phyloP scores from a whole-genome alignment of 306 rosid genomes.

The Clitoria ternatea region DNA sequence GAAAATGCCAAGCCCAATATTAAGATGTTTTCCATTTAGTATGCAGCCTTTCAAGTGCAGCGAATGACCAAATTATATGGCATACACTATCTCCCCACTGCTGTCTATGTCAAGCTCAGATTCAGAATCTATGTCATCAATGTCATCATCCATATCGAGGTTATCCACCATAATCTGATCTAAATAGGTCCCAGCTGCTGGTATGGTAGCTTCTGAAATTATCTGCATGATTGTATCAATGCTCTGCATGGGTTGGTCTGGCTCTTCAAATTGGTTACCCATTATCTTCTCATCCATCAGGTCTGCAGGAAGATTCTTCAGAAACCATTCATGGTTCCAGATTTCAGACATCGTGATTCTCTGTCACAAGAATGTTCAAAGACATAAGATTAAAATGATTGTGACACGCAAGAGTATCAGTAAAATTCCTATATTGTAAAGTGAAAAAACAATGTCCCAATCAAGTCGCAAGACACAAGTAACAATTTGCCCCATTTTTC shows the following conservation, averaged over 20 bases:
- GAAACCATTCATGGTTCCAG: conserved; percentile 76
- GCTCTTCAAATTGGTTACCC: conserved; percentile 68
- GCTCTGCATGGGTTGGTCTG: conserved; percentile 91
- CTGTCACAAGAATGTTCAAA: conserved; percentile 36
- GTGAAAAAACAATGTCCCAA: background rate
- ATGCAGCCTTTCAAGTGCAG: conserved; percentile 6
- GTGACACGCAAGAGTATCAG: background rate
- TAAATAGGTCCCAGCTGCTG: conserved; percentile 63
- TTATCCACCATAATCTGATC: conserved; percentile 45
- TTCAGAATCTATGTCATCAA: conserved; percentile 64
- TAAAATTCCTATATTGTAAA: background rate
- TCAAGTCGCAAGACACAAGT: background rate
- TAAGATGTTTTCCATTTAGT: background rate
- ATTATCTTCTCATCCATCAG: conserved; percentile 61
- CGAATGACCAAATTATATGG: conserved; percentile 34
- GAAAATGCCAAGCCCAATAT: background rate
- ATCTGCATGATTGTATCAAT: conserved; percentile 76
- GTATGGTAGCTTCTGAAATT: conserved; percentile 79
- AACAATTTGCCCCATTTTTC: background rate
- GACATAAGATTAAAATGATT: conserved; percentile 13
- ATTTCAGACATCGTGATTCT: conserved; percentile 78
- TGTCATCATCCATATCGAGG: conserved; percentile 69
- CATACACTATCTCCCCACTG: conserved; percentile 90
- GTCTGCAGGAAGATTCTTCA: conserved; percentile 82
- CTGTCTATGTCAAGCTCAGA: conserved; percentile 83